phyloP scores from a whole-genome alignment of 2,329 filamentous ascomycete species.

The Fusarium sp. region DNA sequence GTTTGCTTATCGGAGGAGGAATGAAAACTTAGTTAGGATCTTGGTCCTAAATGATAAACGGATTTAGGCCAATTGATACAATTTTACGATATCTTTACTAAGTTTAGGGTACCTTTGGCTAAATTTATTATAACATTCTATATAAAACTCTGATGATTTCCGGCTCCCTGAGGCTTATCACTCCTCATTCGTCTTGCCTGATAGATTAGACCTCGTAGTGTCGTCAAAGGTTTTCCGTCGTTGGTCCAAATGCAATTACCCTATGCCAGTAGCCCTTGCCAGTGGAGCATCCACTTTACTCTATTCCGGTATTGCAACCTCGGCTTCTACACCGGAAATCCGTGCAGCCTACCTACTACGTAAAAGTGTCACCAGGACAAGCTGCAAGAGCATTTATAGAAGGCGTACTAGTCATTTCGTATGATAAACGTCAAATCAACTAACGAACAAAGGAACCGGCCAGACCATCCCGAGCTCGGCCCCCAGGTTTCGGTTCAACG shows the following conservation, averaged over 20 bases:
- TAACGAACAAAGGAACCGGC: not conserved
- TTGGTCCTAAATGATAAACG: too few species aligned
- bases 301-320: not conserved
- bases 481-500: slow-evolving; percentile 22
- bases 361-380: slow-evolving; percentile 10
- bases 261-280: not conserved
- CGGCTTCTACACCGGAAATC: not conserved
- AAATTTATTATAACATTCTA: too few species aligned
- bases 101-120: too few species aligned
- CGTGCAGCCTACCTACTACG: not conserved
- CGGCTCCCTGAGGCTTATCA: not conserved
- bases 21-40: too few species aligned
- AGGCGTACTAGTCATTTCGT: not conserved
- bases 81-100: too few species aligned
- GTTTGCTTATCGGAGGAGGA: too few species aligned
- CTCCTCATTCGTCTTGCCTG: not conserved
- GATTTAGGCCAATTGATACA: too few species aligned
- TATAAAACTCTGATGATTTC: too few species aligned
- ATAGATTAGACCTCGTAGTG: not conserved
- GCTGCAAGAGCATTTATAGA: slow-evolving; percentile 13
- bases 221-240: not conserved
- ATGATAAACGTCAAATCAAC: not conserved
- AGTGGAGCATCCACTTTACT: not conserved
- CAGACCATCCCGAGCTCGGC: slow-evolving; percentile 16
- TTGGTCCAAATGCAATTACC: not conserved